phyloP scores from a whole-genome alignment of 2,329 filamentous ascomycete genomes.

The Myriosclerotinia curreyana region DNA sequence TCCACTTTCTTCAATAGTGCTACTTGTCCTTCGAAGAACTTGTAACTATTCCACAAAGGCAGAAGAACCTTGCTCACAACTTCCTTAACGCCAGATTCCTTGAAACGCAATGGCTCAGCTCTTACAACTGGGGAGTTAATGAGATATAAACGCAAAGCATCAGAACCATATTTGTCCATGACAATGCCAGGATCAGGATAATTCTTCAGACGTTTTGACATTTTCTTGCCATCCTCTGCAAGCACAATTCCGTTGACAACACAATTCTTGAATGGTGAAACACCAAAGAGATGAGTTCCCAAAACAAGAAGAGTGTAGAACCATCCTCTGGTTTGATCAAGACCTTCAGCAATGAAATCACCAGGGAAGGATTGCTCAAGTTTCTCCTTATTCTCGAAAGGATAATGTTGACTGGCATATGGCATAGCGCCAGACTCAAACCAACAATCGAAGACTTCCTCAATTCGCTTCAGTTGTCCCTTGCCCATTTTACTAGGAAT shows the following conservation, averaged over 20 bases:
- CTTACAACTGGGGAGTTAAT: constrained; percentile 96
- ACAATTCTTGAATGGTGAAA: constrained; percentile 87
- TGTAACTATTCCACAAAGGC: constrained; percentile 94
- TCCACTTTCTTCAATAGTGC: constrained; percentile 82
- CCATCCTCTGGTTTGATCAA: constrained; percentile 94
- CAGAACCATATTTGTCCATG: constrained; percentile 85
- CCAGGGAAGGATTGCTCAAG: constrained; percentile 82
- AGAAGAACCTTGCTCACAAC: constrained; percentile 89
- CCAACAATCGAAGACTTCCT: constrained; percentile 96
- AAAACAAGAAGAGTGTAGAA: constrained; percentile 91
- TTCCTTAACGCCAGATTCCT: constrained; percentile 89
- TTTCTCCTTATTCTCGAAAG: constrained; percentile 81
- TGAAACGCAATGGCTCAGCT: constrained; percentile 86
- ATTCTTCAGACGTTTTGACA: constrained; percentile 96
- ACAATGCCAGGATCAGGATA: constrained; percentile 84
- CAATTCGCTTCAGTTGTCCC: constrained; percentile 73
- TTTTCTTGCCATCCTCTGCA: constrained; percentile 95
- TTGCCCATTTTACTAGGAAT: constrained; percentile 89
- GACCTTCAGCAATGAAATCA: constrained; percentile 89
- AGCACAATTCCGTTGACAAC: constrained; percentile 96
- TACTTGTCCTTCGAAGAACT: constrained; percentile 91
- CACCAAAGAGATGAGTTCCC: constrained; percentile 81
- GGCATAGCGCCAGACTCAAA: constrained; percentile 97
- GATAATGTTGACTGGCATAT: constrained; percentile 86
- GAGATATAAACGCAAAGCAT: constrained; percentile 89